phyloP scores from a whole-genome alignment of 441 rosid genomes.

The Omphalea diandra region DNA sequence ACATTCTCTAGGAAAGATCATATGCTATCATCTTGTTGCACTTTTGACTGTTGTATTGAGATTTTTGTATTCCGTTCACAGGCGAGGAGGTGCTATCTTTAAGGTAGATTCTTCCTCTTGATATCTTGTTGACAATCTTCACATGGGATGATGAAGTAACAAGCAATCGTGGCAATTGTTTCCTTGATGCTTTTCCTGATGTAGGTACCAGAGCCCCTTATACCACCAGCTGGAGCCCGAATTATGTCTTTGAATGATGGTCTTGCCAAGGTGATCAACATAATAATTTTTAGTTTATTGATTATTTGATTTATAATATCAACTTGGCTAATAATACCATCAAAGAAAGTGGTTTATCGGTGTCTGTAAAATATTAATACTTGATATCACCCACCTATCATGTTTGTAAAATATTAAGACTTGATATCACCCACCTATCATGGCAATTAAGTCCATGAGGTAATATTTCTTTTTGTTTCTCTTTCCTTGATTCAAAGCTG shows the following conservation, averaged over 20 bases:
- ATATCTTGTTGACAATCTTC: constrained; percentile 24
- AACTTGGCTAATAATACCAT: not conserved
- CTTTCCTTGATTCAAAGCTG: too few species aligned
- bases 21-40: constrained; percentile 4
- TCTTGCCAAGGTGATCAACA: constrained; percentile 69
- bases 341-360: not conserved
- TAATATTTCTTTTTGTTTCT: too few species aligned
- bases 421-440: too few species aligned
- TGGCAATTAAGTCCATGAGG: too few species aligned
- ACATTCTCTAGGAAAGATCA: constrained; percentile 6
- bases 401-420: too few species aligned
- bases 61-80: constrained; percentile 37
- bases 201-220: constrained; percentile 88
- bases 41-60: constrained; percentile 8
- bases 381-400: not conserved
- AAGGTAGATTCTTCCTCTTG: constrained; percentile 50
- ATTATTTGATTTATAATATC: constrained; percentile 10
- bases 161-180: constrained; percentile 11
- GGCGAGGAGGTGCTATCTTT: constrained; percentile 77
- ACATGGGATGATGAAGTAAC: constrained; percentile 16
- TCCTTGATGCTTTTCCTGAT: constrained; percentile 22
- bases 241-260: constrained; percentile 95
- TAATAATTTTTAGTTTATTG: constrained; percentile 4
- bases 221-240: constrained; percentile 85
- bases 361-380: not conserved